A percentile compares a stretch with the other conserved stretches of the same genome.
phyloP scores from a whole-genome alignment of 1,284 basidiomycete species.

The Malassezia globosa region DNA sequence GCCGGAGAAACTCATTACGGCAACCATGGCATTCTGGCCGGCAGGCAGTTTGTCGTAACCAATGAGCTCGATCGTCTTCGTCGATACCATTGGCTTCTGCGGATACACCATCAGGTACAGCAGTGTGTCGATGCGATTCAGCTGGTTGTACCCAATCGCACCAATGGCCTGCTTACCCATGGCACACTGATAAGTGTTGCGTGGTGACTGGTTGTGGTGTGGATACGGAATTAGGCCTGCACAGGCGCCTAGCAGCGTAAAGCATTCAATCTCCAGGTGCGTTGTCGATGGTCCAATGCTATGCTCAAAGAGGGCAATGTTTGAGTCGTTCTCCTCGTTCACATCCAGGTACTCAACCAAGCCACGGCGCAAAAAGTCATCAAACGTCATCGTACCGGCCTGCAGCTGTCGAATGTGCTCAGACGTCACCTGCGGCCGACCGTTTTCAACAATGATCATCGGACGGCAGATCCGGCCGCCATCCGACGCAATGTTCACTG shows the following conservation, averaged over 20 bases:
- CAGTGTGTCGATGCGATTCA: slow-evolving; percentile 95
- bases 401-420: slow-evolving; percentile 75
- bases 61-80: slow-evolving; percentile 75
- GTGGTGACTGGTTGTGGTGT: slow-evolving; percentile 97
- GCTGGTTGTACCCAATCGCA: slow-evolving; percentile 96
- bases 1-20: slow-evolving; percentile 97
- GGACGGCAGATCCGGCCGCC: slow-evolving; percentile 97
- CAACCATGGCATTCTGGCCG: slow-evolving; percentile 95
- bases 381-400: slow-evolving; percentile 67
- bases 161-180: slow-evolving; percentile 99
- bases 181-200: slow-evolving; percentile 95
- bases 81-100: slow-evolving; percentile 98
- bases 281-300: slow-evolving; percentile 67
- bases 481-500: slow-evolving; percentile 93
- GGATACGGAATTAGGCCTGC: slow-evolving; percentile 98
- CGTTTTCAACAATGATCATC: slow-evolving; percentile 89
- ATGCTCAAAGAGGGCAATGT: slow-evolving; percentile 86
- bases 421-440: slow-evolving; percentile 62
- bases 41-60: slow-evolving; percentile 94
- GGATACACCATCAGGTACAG: slow-evolving; percentile 97
- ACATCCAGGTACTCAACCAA: slow-evolving; percentile 99
- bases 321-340: slow-evolving; percentile 97
- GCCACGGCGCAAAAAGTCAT: slow-evolving; percentile 86
- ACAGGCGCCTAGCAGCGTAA: slow-evolving; percentile 91
- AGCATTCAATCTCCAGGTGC: slow-evolving; percentile 96